Evolutionary conservation across 306 rosid genomes (phyloP).

Genomic region (Myrica gale): DNA sequence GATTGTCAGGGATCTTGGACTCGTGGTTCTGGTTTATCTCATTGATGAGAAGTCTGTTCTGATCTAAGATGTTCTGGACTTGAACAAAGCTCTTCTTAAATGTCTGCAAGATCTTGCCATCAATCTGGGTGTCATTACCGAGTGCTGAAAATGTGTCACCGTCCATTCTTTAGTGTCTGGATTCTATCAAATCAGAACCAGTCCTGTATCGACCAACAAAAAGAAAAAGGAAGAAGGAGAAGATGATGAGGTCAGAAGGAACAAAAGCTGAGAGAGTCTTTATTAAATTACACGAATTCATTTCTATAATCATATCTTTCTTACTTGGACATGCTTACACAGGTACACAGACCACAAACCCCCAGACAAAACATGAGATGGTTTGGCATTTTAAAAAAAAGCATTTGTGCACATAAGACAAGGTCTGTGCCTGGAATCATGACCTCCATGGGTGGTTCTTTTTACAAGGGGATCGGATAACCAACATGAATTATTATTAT

Average conservation of each 20-base stretch:
- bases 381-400: constrained; percentile 46
- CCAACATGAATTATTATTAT: constrained; percentile 23
- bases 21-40: constrained; percentile 98
- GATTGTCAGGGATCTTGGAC: constrained; percentile 86
- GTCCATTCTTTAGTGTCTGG: constrained; percentile 59
- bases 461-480: constrained; percentile 51
- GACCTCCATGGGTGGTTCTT: constrained; percentile 55
- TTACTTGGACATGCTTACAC: constrained; percentile 54
- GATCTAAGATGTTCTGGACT: constrained; percentile 90
- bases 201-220: constrained; percentile 43
- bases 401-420: constrained; percentile 70
- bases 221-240: constrained; percentile 23
- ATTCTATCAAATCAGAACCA: constrained; percentile 45
- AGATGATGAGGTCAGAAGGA: constrained; percentile 1
- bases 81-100: constrained; percentile 82
- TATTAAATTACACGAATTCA: constrained; percentile 12
- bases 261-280: constrained; percentile 25
- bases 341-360: constrained; percentile 49
- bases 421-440: constrained; percentile 64
- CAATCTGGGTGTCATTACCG: constrained; percentile 61
- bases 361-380: constrained; percentile 57
- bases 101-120: constrained; percentile 68
- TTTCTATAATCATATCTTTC: constrained; percentile 47
- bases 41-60: constrained; percentile 82
- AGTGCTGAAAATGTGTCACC: constrained; percentile 79